Base-by-base conservation (phyloP, 2,329 filamentous ascomycete species). In the Phoma sp. region DNA sequence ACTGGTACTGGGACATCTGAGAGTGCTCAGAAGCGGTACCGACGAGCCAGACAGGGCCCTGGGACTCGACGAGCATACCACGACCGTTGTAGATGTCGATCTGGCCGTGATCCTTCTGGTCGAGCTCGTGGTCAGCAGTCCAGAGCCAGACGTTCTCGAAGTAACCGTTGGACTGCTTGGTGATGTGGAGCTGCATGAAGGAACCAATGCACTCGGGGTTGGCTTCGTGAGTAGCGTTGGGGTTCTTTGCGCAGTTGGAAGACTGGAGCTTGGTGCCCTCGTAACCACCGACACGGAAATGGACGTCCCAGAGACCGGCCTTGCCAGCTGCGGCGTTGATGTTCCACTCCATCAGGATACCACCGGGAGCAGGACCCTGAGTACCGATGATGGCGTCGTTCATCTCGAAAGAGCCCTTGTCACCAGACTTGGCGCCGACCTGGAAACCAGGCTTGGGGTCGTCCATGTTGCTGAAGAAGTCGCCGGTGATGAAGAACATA, bases 261-360 rank as follows among this genome's bases (percentile, higher is more conserved):
- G 88, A 89, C 76, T 96, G 90, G 13, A 98, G 83, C 61, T 90
- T 77, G 25, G 93, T 96, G 56, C 93, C 93, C 4, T 89, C 88
- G 49, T 88, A 87, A 38, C 95, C 95, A 66, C 92, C 93, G 65
- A 99, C 85, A 69, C 95, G 91, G 78, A 95, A 89, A 80, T 99
- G 95, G n/a, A 93, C 88, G 68, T 99, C 95, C 90, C 93, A 99
- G 77, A 97, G 87, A 58, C 86, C 93, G 18, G 87, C 87, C 1
- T 86, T 84, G 41, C 91, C 91, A 53, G 87, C 82, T 75, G 80
- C 63, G 3, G 82, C 73, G 38, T 85, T 86, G 37, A 96, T 80
- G 77, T 97, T 97, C 89, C 91, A 97, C 74, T 97, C 85, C 78
- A 97, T 86, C 71, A 97, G 83, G 68, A 96, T 91, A 14, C 92